Conservation (phyloP, 1,139 yeast species). For the Saccharomyces uvarum region DNA sequence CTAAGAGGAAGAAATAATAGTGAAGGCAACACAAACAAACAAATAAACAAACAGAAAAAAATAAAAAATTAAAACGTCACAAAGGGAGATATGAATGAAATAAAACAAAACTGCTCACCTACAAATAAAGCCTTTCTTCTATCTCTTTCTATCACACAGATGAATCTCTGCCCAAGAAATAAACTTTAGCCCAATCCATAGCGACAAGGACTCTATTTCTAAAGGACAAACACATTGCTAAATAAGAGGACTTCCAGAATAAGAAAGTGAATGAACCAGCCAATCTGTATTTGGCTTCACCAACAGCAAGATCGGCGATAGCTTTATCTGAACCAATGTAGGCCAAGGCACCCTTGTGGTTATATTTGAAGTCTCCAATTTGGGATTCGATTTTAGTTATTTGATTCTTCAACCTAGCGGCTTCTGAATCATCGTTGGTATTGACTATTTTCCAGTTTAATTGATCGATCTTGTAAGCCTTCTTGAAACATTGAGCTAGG, state of each 20-base stretch:
- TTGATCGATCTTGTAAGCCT: slow-evolving; percentile 59
- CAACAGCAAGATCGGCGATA: slow-evolving; percentile 86
- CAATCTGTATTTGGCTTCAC: slow-evolving; percentile 69
- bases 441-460: slow-evolving; percentile 42
- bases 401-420: slow-evolving; percentile 31
- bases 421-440: slow-evolving; percentile 30
- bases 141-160: slow-evolving; percentile 29
- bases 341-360: slow-evolving; percentile 69
- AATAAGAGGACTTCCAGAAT: slow-evolving; percentile 92
- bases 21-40: background rate
- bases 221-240: slow-evolving; percentile 84
- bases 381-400: slow-evolving; percentile 34
- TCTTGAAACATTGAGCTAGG: slow-evolving; percentile 65
- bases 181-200: slow-evolving; percentile 82
- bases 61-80: background rate
- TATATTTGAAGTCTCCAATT: slow-evolving; percentile 50
- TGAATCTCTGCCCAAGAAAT: slow-evolving; percentile 82
- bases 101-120: background rate
- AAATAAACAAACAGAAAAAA: background rate
- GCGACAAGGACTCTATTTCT: slow-evolving; percentile 80
- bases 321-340: slow-evolving; percentile 88
- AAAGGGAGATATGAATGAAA: background rate
- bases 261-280: slow-evolving; percentile 84
- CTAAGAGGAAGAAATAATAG: background rate
- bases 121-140: background rate